These are phyloP conservation scores for Alternaria sp. DNA, from an alignment of 2,329 filamentous ascomycete species.

Conservation along the genomic window DNA sequence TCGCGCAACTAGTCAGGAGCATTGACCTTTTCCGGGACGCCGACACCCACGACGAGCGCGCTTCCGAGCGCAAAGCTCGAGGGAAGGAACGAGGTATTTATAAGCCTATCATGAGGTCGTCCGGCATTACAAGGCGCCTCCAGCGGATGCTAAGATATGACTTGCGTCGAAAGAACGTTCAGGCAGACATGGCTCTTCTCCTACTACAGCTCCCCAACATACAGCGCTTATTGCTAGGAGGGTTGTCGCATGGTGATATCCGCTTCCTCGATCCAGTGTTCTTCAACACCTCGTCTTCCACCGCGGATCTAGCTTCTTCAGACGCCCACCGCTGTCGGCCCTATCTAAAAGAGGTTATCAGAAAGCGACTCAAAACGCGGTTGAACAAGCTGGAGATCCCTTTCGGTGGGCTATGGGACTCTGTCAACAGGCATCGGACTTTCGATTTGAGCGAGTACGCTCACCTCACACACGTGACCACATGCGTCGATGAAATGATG, in stretches of 20 bases:
- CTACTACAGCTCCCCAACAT: not conserved
- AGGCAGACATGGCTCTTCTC: not conserved
- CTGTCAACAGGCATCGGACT: not conserved
- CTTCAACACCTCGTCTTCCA: not conserved
- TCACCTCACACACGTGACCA: not conserved
- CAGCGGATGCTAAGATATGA: not conserved
- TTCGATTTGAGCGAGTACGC: not conserved
- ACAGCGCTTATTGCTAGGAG: not conserved
- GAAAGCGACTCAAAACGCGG: not conserved
- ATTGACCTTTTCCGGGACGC: not conserved
- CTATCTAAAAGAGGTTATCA: not conserved
- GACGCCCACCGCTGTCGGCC: not conserved
- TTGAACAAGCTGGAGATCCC: not conserved
- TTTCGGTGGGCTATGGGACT: not conserved
- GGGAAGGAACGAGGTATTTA: not conserved
- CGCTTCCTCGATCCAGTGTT: not conserved
- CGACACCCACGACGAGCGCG: not conserved
- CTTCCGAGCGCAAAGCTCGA: not conserved
- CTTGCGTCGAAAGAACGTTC: not conserved
- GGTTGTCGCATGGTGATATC: not conserved
- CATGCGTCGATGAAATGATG: not conserved
- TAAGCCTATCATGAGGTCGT: not conserved
- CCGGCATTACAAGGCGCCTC: not conserved
- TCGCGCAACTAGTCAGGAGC: not conserved
- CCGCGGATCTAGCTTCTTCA: not conserved